phyloP scores from a whole-genome alignment of 2,329 filamentous ascomycete species.

The Penicillium hordei region DNA sequence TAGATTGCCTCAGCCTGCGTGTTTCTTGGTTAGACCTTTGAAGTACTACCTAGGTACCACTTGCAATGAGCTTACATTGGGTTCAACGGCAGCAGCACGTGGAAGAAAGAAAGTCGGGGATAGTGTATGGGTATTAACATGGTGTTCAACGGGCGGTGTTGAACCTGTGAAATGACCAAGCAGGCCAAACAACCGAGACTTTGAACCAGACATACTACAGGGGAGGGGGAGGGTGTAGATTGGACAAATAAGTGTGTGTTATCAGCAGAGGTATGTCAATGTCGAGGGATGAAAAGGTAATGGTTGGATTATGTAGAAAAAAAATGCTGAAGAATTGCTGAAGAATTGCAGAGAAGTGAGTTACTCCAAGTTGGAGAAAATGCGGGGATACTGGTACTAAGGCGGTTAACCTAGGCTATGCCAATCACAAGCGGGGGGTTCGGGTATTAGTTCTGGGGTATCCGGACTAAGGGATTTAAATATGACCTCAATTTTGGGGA shows the following conservation, averaged over 20 bases:
- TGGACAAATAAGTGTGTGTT: not conserved
- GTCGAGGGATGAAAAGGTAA: not conserved
- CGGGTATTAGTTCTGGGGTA: constrained; percentile 6
- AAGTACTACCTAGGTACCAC: not conserved
- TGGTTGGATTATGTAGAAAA: not conserved
- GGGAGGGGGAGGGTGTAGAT: not conserved
- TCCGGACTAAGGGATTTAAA: not conserved
- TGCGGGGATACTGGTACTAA: constrained; percentile 16
- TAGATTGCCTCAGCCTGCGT: constrained; percentile 72
- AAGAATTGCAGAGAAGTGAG: not conserved
- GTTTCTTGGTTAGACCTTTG: constrained; percentile 1
- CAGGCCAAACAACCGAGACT: constrained; percentile 31
- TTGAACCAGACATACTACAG: constrained; percentile 25
- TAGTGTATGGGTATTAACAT: constrained; percentile 57
- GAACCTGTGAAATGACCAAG: constrained; percentile 30
- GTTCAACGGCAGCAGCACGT: constrained; percentile 83
- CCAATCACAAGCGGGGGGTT: constrained; percentile 15
- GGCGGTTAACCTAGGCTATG: constrained; percentile 21
- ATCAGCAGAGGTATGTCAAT: not conserved
- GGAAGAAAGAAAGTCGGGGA: constrained; percentile 86
- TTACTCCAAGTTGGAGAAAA: constrained; percentile 19
- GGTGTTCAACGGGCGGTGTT: constrained; percentile 29
- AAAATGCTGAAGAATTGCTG: not conserved
- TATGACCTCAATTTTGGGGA: not conserved
- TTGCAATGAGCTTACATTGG: constrained; percentile 54